phyloP scores from a whole-genome alignment of 495 filamentous ascomycete genomes.

The Xylaria longipes region DNA sequence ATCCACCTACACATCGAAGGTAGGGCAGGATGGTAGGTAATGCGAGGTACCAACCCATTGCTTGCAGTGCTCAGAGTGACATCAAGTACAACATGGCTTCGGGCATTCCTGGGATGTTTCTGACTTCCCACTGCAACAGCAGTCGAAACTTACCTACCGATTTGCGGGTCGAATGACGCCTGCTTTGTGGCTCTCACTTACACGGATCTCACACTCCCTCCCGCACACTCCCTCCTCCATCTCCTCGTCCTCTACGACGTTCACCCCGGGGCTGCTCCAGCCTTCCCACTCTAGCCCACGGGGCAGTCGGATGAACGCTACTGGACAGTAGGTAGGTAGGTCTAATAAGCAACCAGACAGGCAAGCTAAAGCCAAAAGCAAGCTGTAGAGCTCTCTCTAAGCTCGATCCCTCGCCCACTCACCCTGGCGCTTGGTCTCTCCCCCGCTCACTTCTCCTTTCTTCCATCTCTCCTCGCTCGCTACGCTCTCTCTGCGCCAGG shows the following conservation, averaged over 20 bases:
- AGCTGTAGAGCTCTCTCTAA: conserved; percentile 24
- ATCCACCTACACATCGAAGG: conserved; percentile 7
- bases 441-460: conserved; percentile 21
- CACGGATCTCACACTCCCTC: conserved; percentile 23
- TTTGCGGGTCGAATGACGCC: conserved; percentile 30
- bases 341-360: conserved; percentile 21
- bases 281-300: conserved; percentile 21
- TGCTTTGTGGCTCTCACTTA: conserved; percentile 17
- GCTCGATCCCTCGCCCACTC: conserved; percentile 17
- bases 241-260: conserved; percentile 22
- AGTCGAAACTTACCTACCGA: conserved; percentile 23
- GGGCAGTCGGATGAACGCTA: conserved; percentile 23
- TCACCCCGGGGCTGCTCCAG: conserved; percentile 29
- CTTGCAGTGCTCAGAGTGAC: conserved; percentile 18
- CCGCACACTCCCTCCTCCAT: conserved; percentile 14
- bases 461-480: conserved; percentile 23
- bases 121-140: conserved; percentile 11
- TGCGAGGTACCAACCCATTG: conserved; percentile 22
- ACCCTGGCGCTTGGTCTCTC: conserved; percentile 13
- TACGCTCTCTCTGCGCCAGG: conserved; percentile 16
- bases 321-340: conserved; percentile 20
- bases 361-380: conserved; percentile 22
- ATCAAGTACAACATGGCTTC: conserved; percentile 12
- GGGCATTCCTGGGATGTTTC: not conserved
- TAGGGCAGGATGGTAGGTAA: conserved; percentile 10